Percentiles rank a stretch among this genome's conserved stretches.
These are phyloP conservation scores for Medicago arabica DNA, from an alignment of 306 rosid genomes.

Conservation along the genomic window DNA sequence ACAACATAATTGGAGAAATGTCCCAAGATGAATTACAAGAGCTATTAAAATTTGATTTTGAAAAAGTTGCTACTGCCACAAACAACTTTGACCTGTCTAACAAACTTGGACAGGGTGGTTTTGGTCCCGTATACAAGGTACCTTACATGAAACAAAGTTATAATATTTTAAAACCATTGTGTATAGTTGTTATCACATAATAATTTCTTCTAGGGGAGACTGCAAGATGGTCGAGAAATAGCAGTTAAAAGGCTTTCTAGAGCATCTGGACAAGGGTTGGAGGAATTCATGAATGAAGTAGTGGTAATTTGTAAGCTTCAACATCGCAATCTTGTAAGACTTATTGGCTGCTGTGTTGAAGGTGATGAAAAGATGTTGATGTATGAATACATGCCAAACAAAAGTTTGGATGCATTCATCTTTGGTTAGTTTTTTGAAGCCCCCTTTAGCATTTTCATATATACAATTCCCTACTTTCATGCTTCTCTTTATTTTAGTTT, in stretches of 20 bases:
- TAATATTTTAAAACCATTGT: too few species aligned
- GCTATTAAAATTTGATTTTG: slow-evolving; percentile 5
- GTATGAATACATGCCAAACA: slow-evolving; percentile 52
- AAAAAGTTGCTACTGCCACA: slow-evolving; percentile 46
- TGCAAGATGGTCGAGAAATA: slow-evolving; percentile 28
- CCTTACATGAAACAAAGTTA: neutral
- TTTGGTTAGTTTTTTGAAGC: slow-evolving; percentile 41
- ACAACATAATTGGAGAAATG: slow-evolving; percentile 10
- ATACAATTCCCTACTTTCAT: neutral
- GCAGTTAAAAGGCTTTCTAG: slow-evolving; percentile 42
- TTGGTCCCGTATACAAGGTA: slow-evolving; percentile 42
- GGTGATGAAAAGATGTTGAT: slow-evolving; percentile 49
- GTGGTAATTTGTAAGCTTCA: slow-evolving; percentile 36
- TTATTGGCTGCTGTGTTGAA: slow-evolving; percentile 43
- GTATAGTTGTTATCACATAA: neutral
- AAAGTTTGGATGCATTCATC: slow-evolving; percentile 40
- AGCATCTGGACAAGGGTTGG: slow-evolving; percentile 39
- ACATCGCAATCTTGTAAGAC: slow-evolving; percentile 49
- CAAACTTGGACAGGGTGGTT: slow-evolving; percentile 49
- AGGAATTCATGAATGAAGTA: slow-evolving; percentile 44
- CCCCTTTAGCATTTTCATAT: neutral
- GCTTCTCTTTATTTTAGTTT: neutral
- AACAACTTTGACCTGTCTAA: slow-evolving; percentile 33
- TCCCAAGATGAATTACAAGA: slow-evolving; percentile 29
- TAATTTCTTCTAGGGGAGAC: neutral